Conservation (phyloP, 2,329 filamentous ascomycete species). For the Epichloe glyceriae region DNA sequence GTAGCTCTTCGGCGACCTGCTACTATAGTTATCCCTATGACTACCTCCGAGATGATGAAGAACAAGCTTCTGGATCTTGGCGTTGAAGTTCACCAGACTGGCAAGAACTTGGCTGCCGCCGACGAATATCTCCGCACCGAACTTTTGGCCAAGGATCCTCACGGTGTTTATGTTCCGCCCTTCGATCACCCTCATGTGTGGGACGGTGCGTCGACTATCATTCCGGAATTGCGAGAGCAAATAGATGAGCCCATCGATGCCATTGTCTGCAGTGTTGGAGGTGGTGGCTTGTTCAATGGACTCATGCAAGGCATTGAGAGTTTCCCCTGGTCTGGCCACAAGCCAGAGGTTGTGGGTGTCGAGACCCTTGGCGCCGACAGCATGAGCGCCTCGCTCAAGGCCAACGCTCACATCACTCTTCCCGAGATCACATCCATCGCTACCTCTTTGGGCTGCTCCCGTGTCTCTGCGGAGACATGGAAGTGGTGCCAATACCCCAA, state of each 20-base stretch:
- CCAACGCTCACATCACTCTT: slow-evolving; percentile 46
- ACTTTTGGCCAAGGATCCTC: slow-evolving; percentile 37
- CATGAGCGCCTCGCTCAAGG: slow-evolving; percentile 47
- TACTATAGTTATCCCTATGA: slow-evolving; percentile 62
- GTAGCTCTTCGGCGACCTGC: slow-evolving; percentile 47
- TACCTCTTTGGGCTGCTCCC: slow-evolving; percentile 57
- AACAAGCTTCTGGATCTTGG: slow-evolving; percentile 57
- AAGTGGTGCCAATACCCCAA: slow-evolving; percentile 41
- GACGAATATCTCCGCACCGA: slow-evolving; percentile 51
- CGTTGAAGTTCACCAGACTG: slow-evolving; percentile 54
- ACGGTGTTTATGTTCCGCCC: slow-evolving; percentile 52
- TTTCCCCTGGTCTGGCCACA: slow-evolving; percentile 18
- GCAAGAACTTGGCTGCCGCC: slow-evolving; percentile 55
- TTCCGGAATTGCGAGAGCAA: slow-evolving; percentile 35
- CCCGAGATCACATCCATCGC: slow-evolving; percentile 63
- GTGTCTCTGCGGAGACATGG: slow-evolving; percentile 57
- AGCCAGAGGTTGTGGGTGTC: slow-evolving; percentile 50
- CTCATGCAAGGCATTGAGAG: slow-evolving; percentile 55
- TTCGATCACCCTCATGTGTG: slow-evolving; percentile 59
- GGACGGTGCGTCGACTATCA: slow-evolving; percentile 48
- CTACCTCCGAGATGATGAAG: slow-evolving; percentile 57
- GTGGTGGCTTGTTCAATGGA: slow-evolving; percentile 68
- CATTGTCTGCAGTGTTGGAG: slow-evolving; percentile 67
- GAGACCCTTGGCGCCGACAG: slow-evolving; percentile 67
- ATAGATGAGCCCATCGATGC: slow-evolving; percentile 43